Conservation (phyloP, 2,329 filamentous ascomycete species). For the Bipolaris zeicola region DNA sequence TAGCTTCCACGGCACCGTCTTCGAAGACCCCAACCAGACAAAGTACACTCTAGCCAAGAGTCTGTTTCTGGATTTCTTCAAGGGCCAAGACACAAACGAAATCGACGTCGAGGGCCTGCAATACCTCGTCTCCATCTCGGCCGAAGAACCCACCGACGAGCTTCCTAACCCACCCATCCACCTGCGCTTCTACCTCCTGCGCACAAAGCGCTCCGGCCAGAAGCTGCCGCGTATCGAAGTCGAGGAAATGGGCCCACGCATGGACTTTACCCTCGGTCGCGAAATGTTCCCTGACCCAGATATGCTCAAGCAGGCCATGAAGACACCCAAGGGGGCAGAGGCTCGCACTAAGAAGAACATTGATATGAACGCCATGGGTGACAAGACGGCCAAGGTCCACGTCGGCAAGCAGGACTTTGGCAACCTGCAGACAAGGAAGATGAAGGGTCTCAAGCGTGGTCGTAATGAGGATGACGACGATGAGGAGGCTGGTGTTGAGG, state of each 20-base stretch:
- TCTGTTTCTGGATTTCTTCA: constrained; percentile 89
- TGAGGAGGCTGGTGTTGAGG: constrained; percentile 42
- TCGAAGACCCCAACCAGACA: constrained; percentile 79
- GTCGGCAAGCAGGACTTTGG: constrained; percentile 86
- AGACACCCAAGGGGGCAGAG: constrained; percentile 76
- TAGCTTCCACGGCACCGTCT: constrained; percentile 85
- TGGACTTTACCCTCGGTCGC: constrained; percentile 88
- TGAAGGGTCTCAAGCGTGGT: constrained; percentile 95
- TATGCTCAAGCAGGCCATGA: constrained; percentile 88
- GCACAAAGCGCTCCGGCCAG: constrained; percentile 84
- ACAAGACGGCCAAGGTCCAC: constrained; percentile 95
- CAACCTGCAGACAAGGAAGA: constrained; percentile 93
- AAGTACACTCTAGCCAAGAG: constrained; percentile 86
- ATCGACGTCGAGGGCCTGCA: constrained; percentile 95
- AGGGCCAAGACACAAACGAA: constrained; percentile 76
- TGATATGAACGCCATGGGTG: constrained; percentile 85
- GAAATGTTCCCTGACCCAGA: constrained; percentile 76
- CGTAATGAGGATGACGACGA: constrained; percentile 49
- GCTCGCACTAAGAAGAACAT: constrained; percentile 96
- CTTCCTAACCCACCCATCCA: constrained; percentile 57
- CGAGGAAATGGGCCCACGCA: constrained; percentile 92
- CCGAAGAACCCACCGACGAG: constrained; percentile 61
- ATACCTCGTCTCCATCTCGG: constrained; percentile 82
- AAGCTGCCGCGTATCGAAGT: constrained; percentile 88
- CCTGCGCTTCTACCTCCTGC: constrained; percentile 82